These are phyloP conservation scores for Cyberlindnera japonica DNA, from an alignment of 805 yeast species.

Conservation along the genomic window DNA sequence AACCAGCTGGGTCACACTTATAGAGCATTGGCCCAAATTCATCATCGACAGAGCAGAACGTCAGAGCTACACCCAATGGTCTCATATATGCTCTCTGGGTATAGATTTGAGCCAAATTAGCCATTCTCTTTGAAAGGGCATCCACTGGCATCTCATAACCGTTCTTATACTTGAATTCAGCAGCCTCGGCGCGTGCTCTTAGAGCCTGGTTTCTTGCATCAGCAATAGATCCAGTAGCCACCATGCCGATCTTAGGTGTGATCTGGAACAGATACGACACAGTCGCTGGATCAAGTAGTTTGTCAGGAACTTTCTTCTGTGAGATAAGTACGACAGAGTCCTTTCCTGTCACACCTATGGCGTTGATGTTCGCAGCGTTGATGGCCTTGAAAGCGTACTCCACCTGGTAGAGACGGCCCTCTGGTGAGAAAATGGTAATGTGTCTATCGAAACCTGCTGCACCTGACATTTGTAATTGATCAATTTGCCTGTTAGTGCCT, in stretches of 20 bases:
- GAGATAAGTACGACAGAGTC: slow-evolving; percentile 85
- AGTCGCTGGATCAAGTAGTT: slow-evolving; percentile 80
- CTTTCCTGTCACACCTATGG: slow-evolving; percentile 81
- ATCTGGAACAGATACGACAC: slow-evolving; percentile 84
- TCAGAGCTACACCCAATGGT: slow-evolving; percentile 91
- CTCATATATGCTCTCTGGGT: slow-evolving; percentile 99
- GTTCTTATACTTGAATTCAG: slow-evolving; percentile 88
- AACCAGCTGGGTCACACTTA: slow-evolving; percentile 98
- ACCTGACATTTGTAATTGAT: slow-evolving; percentile 35
- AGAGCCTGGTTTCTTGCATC: slow-evolving; percentile 89
- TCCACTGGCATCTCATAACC: slow-evolving; percentile 98
- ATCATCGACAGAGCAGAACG: slow-evolving; percentile 85
- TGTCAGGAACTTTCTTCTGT: slow-evolving; percentile 96
- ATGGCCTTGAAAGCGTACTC: slow-evolving; percentile 98
- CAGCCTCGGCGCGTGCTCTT: slow-evolving; percentile 93
- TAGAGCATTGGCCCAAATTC: slow-evolving; percentile 84
- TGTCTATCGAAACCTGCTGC: slow-evolving; percentile 98
- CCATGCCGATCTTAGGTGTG: slow-evolving; percentile 79
- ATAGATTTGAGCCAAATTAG: slow-evolving; percentile 90
- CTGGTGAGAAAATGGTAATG: slow-evolving; percentile 97
- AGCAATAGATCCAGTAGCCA: slow-evolving; percentile 93
- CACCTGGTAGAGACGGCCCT: slow-evolving; percentile 95
- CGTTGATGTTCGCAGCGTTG: slow-evolving; percentile 86
- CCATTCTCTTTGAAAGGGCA: slow-evolving; percentile 89
- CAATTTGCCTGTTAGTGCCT: not conserved